Percentiles rank a stretch among this genome's conserved stretches.
These are phyloP conservation scores for Suillus americanus DNA, from an alignment of 768 basidiomycete genomes.

Conservation along the genomic window DNA sequence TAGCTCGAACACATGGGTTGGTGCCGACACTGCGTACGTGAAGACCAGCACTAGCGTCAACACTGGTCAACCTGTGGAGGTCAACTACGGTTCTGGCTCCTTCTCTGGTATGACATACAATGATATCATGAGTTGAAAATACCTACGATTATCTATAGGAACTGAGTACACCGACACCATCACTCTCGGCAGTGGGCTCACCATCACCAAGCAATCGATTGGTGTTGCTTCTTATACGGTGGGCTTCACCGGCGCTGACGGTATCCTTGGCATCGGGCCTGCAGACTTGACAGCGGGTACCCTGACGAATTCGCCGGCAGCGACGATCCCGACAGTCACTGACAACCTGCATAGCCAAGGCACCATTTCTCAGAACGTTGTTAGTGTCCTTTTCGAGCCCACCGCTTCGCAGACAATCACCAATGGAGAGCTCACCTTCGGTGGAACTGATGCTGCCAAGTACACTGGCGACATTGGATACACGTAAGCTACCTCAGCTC, in stretches of 20 bases:
- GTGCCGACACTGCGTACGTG: slow-evolving; percentile 43
- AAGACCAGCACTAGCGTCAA: slow-evolving; percentile 46
- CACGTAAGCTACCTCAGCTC: slow-evolving; percentile 29
- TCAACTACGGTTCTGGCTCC: slow-evolving; percentile 59
- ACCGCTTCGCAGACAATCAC: slow-evolving; percentile 24
- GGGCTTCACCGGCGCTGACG: slow-evolving; percentile 54
- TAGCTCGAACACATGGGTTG: slow-evolving; percentile 59
- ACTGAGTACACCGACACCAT: slow-evolving; percentile 56
- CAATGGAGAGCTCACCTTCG: slow-evolving; percentile 59
- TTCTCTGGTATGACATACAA: slow-evolving; percentile 45
- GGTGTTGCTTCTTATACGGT: slow-evolving; percentile 52
- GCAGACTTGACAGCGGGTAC: slow-evolving; percentile 48
- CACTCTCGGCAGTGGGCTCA: slow-evolving; percentile 48
- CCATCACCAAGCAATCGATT: slow-evolving; percentile 58
- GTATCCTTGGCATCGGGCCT: slow-evolving; percentile 69
- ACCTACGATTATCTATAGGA: slow-evolving; percentile 24
- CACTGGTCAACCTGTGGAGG: slow-evolving; percentile 37
- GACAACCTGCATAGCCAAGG: slow-evolving; percentile 49
- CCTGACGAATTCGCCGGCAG: slow-evolving; percentile 4
- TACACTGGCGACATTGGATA: slow-evolving; percentile 40
- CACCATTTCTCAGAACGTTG: slow-evolving; percentile 36
- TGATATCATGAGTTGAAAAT: slow-evolving; percentile 5
- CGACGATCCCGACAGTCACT: slow-evolving; percentile 53
- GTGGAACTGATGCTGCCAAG: slow-evolving; percentile 29
- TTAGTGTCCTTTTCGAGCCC: slow-evolving; percentile 56